Base-by-base conservation (phyloP, 2,329 filamentous ascomycete genomes). In the Botryotinia globosa region DNA sequence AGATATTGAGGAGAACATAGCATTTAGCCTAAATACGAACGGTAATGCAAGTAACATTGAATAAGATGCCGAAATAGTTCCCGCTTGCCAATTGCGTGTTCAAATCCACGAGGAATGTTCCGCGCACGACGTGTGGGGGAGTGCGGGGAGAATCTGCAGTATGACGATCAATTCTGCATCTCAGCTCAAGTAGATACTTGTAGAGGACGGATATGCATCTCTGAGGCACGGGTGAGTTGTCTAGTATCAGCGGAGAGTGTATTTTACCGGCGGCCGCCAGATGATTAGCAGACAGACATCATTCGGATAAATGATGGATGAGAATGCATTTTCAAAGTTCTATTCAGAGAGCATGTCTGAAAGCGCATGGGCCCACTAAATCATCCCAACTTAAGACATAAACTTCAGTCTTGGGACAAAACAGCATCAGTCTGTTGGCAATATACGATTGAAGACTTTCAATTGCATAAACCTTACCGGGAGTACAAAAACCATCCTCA, bases 91-190 rank as follows among this genome's bases (percentile, higher is more conserved):
- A 4, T 4, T 59, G 18, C 39, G 4, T 8, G 12, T 22, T 16
- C 3, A n/a, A 20, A 12, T 39, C 32, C 34, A 39, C 4, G 29
- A 20, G 20, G 22, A 29, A 67, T 16, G 45, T 56, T 29, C 12
- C 39, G 45, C 25, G 54, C 54, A 25, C 16, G 18, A 42, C 14
- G 18, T 67, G 48, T 54, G 48, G 48, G 48, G 48, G 48, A 51
- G 48, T 51, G 64, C 64, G 64, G 48, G 64, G 64, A 56, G 25
- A 29, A 56, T 32, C 48, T 67, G 64, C 34, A 56, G 29, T 14
- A 20, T 54, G 64, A 56, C 34, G 64, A 54, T 67, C 34, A 29
- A 42, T n/a, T 25, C 64, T 54, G 64, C 34, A 67, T 14, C 18
- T 67, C 29, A n/a, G 25, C 45, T 42, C 8, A n/a, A n/a, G 34